Evolutionary conservation across 2,329 filamentous ascomycete genomes (phyloP).

Genomic region (Lecanosticta acicola): DNA sequence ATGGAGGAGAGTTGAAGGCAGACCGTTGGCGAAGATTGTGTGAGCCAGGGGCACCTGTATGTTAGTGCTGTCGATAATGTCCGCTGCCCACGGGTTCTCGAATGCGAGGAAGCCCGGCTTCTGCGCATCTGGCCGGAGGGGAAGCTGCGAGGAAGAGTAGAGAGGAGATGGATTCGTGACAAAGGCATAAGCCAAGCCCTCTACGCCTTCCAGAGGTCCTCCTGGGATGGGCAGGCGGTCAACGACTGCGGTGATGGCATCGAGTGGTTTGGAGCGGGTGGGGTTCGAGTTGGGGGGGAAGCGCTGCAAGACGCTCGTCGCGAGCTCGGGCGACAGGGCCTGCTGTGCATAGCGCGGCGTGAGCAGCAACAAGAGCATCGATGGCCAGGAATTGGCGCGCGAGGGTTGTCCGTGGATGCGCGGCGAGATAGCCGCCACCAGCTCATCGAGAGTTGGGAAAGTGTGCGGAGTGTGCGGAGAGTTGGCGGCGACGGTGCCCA

Average conservation of each 20-base stretch:
- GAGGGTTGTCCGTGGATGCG: slow-evolving; percentile 1
- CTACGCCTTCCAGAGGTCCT: slow-evolving; percentile 12
- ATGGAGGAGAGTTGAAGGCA: slow-evolving; percentile 50
- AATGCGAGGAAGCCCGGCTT: slow-evolving; percentile 29
- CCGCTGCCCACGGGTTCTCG: slow-evolving; percentile 6
- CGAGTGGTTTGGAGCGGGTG: slow-evolving; percentile 12
- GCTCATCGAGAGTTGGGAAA: slow-evolving; percentile 13
- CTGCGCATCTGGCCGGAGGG: slow-evolving; percentile 17
- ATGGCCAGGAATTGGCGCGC: slow-evolving; percentile 6
- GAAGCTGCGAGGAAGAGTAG: slow-evolving; percentile 6
- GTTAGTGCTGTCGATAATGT: background rate
- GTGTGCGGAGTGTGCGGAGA: too few relatives aligned
- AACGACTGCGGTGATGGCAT: slow-evolving; percentile 28
- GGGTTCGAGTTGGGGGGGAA: slow-evolving; percentile 8
- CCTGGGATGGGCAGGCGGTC: slow-evolving; percentile 23
- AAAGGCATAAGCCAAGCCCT: slow-evolving; percentile 30
- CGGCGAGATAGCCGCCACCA: slow-evolving; percentile 15
- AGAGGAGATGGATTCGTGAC: slow-evolving; percentile 11
- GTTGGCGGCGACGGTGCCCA: slow-evolving; percentile 7
- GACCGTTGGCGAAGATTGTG: slow-evolving; percentile 69
- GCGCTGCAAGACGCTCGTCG: slow-evolving; percentile 16
- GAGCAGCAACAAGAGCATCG: slow-evolving; percentile 19
- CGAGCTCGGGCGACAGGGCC: slow-evolving; percentile 19
- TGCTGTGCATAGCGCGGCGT: slow-evolving; percentile 24
- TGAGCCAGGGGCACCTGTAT: slow-evolving; percentile 62